phyloP scores from a whole-genome alignment of 2,329 filamentous ascomycete species.

The Diaporthe sp. region DNA sequence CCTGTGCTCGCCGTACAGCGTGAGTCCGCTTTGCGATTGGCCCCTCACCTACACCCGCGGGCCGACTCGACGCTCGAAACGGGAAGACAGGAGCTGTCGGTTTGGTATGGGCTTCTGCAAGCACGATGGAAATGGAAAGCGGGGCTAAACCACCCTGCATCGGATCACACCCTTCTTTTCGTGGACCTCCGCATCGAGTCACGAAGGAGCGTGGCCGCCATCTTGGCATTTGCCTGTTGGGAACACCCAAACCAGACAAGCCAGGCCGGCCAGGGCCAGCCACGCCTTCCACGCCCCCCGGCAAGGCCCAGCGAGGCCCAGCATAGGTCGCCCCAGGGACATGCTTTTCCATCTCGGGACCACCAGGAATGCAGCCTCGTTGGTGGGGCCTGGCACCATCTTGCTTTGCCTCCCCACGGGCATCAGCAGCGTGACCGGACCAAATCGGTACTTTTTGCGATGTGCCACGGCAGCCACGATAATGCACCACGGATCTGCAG shows the following conservation, averaged over 20 bases:
- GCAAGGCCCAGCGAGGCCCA: neutral
- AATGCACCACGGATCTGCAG: slow-evolving; percentile 35
- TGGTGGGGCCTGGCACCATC: neutral
- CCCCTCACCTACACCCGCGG: slow-evolving; percentile 1
- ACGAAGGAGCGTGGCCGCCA: neutral
- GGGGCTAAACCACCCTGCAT: slow-evolving; percentile 17
- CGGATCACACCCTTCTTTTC: slow-evolving; percentile 21
- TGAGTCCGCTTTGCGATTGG: neutral
- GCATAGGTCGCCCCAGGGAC: neutral
- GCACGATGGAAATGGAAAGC: slow-evolving; percentile 20
- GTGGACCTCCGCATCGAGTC: slow-evolving; percentile 16
- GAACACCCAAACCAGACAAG: neutral
- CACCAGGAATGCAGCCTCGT: slow-evolving; percentile 20
- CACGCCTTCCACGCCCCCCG: too few species aligned
- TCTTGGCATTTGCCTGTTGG: slow-evolving; percentile 16
- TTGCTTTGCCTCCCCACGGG: slow-evolving; percentile 24
- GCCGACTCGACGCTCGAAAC: slow-evolving; percentile 9
- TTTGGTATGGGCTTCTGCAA: slow-evolving; percentile 8
- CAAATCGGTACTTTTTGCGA: slow-evolving; percentile 32
- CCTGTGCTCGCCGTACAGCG: neutral
- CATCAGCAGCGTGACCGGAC: slow-evolving; percentile 28
- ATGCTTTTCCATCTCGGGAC: slow-evolving; percentile 27
- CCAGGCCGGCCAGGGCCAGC: neutral
- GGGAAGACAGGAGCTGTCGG: neutral
- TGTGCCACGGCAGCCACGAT: slow-evolving; percentile 36